phyloP scores from a whole-genome alignment of 495 filamentous ascomycete species.

The Hypoxylon fuscum region DNA sequence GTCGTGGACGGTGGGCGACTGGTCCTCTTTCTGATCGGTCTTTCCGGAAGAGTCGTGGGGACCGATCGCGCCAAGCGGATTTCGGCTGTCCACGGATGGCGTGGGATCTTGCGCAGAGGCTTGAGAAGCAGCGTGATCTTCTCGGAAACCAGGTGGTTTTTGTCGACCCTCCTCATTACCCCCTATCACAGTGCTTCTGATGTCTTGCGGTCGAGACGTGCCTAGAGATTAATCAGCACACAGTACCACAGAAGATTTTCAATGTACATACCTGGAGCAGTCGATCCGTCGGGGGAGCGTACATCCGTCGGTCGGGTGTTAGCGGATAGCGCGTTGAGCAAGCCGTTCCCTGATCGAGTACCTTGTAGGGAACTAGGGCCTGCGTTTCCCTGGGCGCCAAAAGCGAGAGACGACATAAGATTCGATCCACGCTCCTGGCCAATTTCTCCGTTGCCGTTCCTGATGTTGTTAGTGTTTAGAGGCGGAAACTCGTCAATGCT shows the following conservation, averaged over 20 bases:
- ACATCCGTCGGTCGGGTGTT: constrained; percentile 53
- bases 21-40: constrained; percentile 50
- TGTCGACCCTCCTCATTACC: constrained; percentile 52
- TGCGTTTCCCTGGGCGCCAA: constrained; percentile 58
- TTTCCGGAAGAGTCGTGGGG: constrained; percentile 52
- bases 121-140: constrained; percentile 49
- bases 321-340: constrained; percentile 67
- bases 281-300: constrained; percentile 49
- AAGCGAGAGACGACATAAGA: constrained; percentile 72
- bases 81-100: constrained; percentile 38
- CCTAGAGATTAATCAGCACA: constrained; percentile 30
- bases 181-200: constrained; percentile 45
- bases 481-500: constrained; percentile 88
- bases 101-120: constrained; percentile 47
- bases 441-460: constrained; percentile 74
- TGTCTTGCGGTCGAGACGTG: constrained; percentile 50
- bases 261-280: constrained; percentile 33
- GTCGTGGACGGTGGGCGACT: constrained; percentile 53
- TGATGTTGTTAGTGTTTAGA: constrained; percentile 61
- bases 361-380: constrained; percentile 44
- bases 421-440: constrained; percentile 71
- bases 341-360: constrained; percentile 58
- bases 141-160: constrained; percentile 54
- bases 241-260: not conserved
- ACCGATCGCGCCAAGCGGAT: constrained; percentile 58